Base-by-base conservation (phyloP, 352 stramenopile species). In the Phytophthora constricta region DNA sequence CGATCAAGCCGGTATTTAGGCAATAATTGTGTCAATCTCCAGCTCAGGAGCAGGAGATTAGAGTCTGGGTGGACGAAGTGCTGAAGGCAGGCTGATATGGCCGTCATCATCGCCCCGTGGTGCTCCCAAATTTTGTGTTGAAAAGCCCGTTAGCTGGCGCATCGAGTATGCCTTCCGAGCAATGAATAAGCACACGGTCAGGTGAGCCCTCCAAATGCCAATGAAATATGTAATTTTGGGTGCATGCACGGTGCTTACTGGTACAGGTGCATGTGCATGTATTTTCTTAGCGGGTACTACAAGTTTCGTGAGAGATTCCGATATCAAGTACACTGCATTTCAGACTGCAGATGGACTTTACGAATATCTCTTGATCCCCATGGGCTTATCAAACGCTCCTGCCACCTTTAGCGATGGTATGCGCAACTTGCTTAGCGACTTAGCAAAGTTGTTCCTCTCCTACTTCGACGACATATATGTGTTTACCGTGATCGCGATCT, bases 151-250 rank as follows among this genome's bases (percentile, higher is more conserved):
- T n/a, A 65, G 64, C 9, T 72, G 70, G 65, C 16, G 65, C 2
- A 78, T 78, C 43, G 53, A 72, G 22, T 65, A 78, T 19, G 70
- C 60, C 41, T 72, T 48, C 17, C 42, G 57, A 7, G 52, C 31
- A 23, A 62, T 67, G 34, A 64, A 65, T n/a, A 47, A 58, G 9
- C 45, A 63, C 17, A 62, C 49, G 13, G 19, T 53, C 33, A 33
- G 47, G 22, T 5, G 52, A 26, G 59, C 26, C 11, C 20, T 70
- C 4, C 62, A 51, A 14, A 62, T 75, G 41, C 61, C 66, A 1
- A n/a, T 65, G 14, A 75, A 79, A 47, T 48, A 79, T 33, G 41
- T 41, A 8, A 62, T 62, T 42, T 62, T 62, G 52, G 62, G 37
- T 37, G 52, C 13, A 66, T 61, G 53, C 58, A 55, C 65, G 54